Base-by-base conservation (phyloP, 164 flowering plant species). In the Houttuynia cordata region DNA sequence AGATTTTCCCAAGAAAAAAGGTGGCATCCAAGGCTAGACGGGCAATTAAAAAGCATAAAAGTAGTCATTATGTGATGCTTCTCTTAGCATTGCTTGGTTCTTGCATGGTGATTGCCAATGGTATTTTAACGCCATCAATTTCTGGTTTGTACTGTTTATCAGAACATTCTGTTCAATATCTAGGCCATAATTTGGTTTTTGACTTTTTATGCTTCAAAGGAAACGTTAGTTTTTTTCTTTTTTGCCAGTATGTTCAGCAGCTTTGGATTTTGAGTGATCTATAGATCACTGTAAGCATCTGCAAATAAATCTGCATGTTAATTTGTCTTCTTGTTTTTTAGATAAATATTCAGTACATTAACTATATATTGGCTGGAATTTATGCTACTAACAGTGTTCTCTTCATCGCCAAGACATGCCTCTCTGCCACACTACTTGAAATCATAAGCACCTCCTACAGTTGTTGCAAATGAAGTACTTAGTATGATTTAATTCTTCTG, bases 111-210 rank as follows among this genome's bases (percentile, higher is more conserved):
- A 76, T 85, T 51, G 77, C 74, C 3, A 83, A 76, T 70, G 87
- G 83, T n/a, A 72, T 82, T 62, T 75, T 85, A 30, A 82, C 83
- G n/a, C 91, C 87, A 8, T 80, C 91, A 34, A 63, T 85, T 47
- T 85, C 88, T 24, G 91, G 91, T 85, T 30, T 45, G 82, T 20
- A 22, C 51, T 30, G 18, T n/a, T 63, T n/a, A 21, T 53, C 30
- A n/a, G 15, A 6, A 37, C 1, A 49, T 51, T 22, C 13, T 39
- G 18, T 15, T 54, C 37, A 30, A 30, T 30, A 2, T 30, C 37
- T 30, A 30, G 4, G 6, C 37, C 37, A 30, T 2, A 30, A 2
- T 2, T 30, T 30, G 34, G 3, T 23, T 20, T 53, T 25, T 23
- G 0, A 10, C 37, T 54, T 12, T 6, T 50, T 13, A 23, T 15